phyloP scores from a whole-genome alignment of 495 filamentous ascomycete species.

The Diplogelasinospora grovesii region DNA sequence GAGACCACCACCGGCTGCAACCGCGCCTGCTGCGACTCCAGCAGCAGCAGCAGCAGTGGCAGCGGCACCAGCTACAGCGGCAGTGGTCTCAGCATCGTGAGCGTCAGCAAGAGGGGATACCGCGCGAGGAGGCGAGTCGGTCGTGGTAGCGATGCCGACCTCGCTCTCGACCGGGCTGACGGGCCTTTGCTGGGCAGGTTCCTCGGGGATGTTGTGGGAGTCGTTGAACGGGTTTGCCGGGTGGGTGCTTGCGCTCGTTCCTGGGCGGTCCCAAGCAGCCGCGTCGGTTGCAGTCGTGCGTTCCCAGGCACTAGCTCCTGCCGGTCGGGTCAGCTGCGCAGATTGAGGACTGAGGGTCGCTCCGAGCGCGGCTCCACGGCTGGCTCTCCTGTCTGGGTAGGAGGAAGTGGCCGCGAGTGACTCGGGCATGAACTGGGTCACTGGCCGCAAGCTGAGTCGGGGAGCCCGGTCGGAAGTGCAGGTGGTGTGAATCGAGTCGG shows the following conservation, averaged over 20 bases:
- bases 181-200: slow-evolving; percentile 13
- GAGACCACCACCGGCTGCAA: slow-evolving; percentile 27
- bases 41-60: slow-evolving; percentile 35
- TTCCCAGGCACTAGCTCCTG: slow-evolving; percentile 37
- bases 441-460: slow-evolving; percentile 75
- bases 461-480: slow-evolving; percentile 53
- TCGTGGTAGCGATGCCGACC: slow-evolving; percentile 27
- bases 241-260: slow-evolving; percentile 40
- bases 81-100: slow-evolving; percentile 2
- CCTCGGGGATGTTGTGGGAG: slow-evolving; percentile 30
- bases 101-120: slow-evolving; percentile 20
- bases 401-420: slow-evolving; percentile 37
- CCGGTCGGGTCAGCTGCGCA: slow-evolving; percentile 22
- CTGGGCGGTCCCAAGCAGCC: slow-evolving; percentile 30
- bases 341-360: slow-evolving; percentile 22
- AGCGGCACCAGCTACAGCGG: slow-evolving; percentile 30
- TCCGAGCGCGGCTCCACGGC: slow-evolving; percentile 43
- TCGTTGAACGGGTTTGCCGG: slow-evolving; percentile 47
- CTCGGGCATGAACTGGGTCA: slow-evolving; percentile 80
- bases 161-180: slow-evolving; percentile 34
- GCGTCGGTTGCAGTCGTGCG: slow-evolving; percentile 15
- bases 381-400: slow-evolving; percentile 32
- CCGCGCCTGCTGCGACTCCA: slow-evolving; percentile 20
- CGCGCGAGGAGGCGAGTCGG: slow-evolving; percentile 20
- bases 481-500: slow-evolving; percentile 27